phyloP scores from a whole-genome alignment of 2,329 filamentous ascomycete genomes.

The Colletotrichum costaricense region DNA sequence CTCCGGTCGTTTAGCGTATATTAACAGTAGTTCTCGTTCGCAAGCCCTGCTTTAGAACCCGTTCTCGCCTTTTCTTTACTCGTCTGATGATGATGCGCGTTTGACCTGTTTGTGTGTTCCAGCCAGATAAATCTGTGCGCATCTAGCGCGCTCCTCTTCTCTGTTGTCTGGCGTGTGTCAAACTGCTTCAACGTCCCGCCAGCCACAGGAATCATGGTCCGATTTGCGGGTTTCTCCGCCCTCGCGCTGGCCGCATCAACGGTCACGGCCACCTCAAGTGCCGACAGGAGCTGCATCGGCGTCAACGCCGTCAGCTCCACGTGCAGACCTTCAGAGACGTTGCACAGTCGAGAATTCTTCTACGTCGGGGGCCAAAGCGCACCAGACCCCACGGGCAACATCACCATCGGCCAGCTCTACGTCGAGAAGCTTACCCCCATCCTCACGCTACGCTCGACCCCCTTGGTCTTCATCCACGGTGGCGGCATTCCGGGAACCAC shows the following conservation, averaged over 20 bases:
- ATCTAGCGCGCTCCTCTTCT: neutral
- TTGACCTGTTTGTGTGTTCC: neutral
- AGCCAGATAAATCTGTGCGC: neutral
- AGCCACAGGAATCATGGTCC: slow-evolving; percentile 13
- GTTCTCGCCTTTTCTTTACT: neutral
- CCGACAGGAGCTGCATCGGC: slow-evolving; percentile 17
- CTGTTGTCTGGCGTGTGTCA: neutral
- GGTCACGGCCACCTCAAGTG: neutral
- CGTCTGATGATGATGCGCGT: neutral
- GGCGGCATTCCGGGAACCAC: slow-evolving; percentile 45
- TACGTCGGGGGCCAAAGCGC: slow-evolving; percentile 44
- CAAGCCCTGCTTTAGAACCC: neutral
- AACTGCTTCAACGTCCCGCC: neutral
- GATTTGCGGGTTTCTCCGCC: slow-evolving; percentile 5
- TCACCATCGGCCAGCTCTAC: slow-evolving; percentile 43
- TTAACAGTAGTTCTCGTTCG: slow-evolving; percentile 18
- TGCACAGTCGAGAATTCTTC: slow-evolving; percentile 40
- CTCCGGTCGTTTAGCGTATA: slow-evolving; percentile 25
- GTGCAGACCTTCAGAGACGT: slow-evolving; percentile 24
- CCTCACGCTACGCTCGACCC: slow-evolving; percentile 38
- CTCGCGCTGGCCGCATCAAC: slow-evolving; percentile 3
- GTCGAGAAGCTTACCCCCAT: slow-evolving; percentile 46
- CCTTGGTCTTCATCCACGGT: slow-evolving; percentile 47
- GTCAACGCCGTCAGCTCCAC: slow-evolving; percentile 25
- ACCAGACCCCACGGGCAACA: slow-evolving; percentile 38